Evolutionary conservation across 768 basidiomycete species (phyloP).

Genomic region (Lyophyllum atratum): DNA sequence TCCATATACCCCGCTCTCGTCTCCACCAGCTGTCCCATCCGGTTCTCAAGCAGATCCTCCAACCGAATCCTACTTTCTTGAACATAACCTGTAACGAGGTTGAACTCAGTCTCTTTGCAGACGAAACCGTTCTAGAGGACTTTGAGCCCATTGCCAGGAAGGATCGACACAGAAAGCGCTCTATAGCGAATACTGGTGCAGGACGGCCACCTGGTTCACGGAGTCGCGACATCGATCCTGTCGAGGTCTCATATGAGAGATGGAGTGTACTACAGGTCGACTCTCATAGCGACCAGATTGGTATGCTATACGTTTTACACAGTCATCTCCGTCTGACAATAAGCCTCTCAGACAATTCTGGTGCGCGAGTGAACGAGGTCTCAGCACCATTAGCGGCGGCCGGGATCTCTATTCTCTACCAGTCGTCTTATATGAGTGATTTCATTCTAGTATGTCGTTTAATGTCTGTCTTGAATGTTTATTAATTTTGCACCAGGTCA

Average conservation of each 20-base stretch:
- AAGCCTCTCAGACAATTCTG: conserved; percentile 55
- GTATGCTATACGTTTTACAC: conserved; percentile 36
- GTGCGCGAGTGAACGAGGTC: conserved; percentile 72
- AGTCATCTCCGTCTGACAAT: conserved; percentile 6
- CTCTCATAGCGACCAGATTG: conserved; percentile 71
- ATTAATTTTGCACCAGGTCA: conserved; percentile 48
- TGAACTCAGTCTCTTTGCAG: conserved; percentile 76
- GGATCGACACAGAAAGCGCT: conserved; percentile 50
- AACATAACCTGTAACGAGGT: conserved; percentile 79
- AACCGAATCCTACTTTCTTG: conserved; percentile 66
- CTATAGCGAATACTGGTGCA: conserved; percentile 39
- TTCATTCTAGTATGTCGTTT: conserved; percentile 68
- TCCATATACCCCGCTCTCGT: conserved; percentile 74
- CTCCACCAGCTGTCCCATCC: conserved; percentile 58
- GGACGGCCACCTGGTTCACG: conserved; percentile 22
- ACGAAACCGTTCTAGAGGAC: conserved; percentile 54
- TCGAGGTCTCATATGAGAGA: conserved; percentile 71
- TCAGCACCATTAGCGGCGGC: conserved; percentile 76
- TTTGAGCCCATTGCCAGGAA: conserved; percentile 63
- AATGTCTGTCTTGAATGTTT: neutral
- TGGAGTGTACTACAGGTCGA: conserved; percentile 86
- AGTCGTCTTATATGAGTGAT: conserved; percentile 82
- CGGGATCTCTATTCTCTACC: conserved; percentile 81
- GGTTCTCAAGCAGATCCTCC: conserved; percentile 69
- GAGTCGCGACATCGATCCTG: conserved; percentile 42